Conservation (phyloP, 345 rosid genomes). For the Durio zibethinus region DNA sequence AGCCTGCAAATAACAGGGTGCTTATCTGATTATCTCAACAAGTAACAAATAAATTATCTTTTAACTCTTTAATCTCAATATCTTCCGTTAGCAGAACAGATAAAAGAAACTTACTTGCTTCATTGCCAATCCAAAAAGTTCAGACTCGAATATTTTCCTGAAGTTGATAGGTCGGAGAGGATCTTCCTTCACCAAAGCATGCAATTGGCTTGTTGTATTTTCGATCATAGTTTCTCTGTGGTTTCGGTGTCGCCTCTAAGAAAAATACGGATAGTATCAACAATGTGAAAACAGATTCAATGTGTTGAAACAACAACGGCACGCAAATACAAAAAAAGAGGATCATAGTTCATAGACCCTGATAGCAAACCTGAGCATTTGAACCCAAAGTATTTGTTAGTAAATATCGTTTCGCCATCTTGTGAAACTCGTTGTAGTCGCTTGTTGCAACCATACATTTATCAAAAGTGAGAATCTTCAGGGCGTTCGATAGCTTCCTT, state of each 20-base stretch:
- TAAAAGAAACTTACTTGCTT: constrained; percentile 53
- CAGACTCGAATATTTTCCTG: constrained; percentile 65
- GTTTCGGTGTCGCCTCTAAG: constrained; percentile 48
- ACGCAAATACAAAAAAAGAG: neutral
- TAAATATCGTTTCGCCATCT: constrained; percentile 50
- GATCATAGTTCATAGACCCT: neutral
- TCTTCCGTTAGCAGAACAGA: neutral
- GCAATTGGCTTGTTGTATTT: constrained; percentile 41
- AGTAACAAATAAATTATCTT: neutral
- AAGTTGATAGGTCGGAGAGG: constrained; percentile 57
- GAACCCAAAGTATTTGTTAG: constrained; percentile 56
- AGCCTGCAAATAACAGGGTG: constrained; percentile 35
- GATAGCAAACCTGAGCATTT: constrained; percentile 64
- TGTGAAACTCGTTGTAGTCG: constrained; percentile 80
- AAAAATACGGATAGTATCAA: neutral
- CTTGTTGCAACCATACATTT: constrained; percentile 87
- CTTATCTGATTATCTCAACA: neutral
- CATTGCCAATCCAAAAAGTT: constrained; percentile 65
- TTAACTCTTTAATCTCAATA: neutral
- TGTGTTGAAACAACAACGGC: neutral
- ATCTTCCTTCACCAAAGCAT: constrained; percentile 29
- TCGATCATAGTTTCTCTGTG: constrained; percentile 61
- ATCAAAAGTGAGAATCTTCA: constrained; percentile 57
- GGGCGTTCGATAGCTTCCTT: constrained; percentile 68
- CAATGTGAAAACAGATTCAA: neutral